Base-by-base conservation (phyloP, 495 filamentous ascomycete genomes). In the Penicillium antarcticum region DNA sequence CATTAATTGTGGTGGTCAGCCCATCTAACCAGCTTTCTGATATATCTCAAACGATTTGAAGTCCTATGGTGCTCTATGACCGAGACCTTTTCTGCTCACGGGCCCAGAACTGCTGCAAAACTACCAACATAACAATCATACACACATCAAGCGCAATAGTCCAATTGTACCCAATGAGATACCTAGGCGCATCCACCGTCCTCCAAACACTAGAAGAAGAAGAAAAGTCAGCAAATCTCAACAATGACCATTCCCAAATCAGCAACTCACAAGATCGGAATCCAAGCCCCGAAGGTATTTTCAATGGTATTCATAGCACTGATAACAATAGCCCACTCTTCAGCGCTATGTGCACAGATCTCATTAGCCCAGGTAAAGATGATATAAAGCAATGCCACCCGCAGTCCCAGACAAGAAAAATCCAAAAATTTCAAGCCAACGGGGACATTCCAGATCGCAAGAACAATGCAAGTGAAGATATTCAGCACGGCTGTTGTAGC, bases 251-350 rank as follows among this genome's bases (percentile, higher is more conserved):
- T 13, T 32, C 1, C 21, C 9, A 31, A 16, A 29, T 14, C 19
- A 38, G 8, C 21, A 9, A 53, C 62, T 51, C 42, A 62, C 62
- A 65, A 60, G 12, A 65, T 51, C 17, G 62, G 62, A 23, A 60
- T 49, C 56, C 59, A 65, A 21, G 62, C 56, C n/a, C 59, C 62
- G 43, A 79, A 71, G 2, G 74, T 73, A 59, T 81, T 80, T 1
- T 70, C 73, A 46, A 74, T 58, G 0, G 74, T 74, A 50, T 80
- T 82, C 77, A 80, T 80, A 7, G 70, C 65, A 33, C 72, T 72
- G 34, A 78, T 69, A 9, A 84, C 79, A 16, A 84, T 48, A 4
- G 80, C 79, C 35, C 80, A 63, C 60, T 84, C 80, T 65, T 84
- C 80, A 21, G 76, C 75, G 42, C 79, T 77, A 21, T 70, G 69